Percentiles rank a stretch among this genome's conserved stretches.
These are phyloP conservation scores for Chaetomium cochliodes DNA, from an alignment of 495 filamentous ascomycete genomes.

Conservation along the genomic window DNA sequence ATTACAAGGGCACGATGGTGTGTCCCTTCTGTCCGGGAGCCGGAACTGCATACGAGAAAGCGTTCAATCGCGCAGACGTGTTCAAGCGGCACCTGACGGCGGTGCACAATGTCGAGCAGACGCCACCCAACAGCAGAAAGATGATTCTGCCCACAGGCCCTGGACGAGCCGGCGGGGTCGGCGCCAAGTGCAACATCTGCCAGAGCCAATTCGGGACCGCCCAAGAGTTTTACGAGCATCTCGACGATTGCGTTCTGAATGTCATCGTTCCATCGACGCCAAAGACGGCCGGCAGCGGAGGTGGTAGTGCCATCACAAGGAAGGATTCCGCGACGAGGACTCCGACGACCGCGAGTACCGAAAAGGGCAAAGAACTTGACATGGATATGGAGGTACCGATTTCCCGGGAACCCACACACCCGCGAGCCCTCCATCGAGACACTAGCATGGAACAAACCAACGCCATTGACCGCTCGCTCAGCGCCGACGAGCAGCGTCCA, in stretches of 20 bases:
- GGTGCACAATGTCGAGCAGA: conserved; percentile 93
- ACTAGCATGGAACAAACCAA: conserved; percentile 15
- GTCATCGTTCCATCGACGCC: conserved; percentile 87
- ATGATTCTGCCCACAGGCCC: conserved; percentile 31
- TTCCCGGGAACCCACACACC: conserved; percentile 11
- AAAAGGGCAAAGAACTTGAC: conserved; percentile 35
- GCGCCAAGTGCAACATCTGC: conserved; percentile 96
- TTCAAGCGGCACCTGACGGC: conserved; percentile 97
- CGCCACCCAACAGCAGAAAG: conserved; percentile 91
- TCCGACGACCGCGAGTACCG: conserved; percentile 32
- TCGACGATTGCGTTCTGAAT: conserved; percentile 95
- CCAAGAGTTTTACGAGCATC: conserved; percentile 97
- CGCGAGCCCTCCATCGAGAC: conserved; percentile 16
- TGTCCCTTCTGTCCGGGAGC: conserved; percentile 96
- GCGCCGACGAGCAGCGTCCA: not conserved
- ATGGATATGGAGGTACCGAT: conserved; percentile 20
- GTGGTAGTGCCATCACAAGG: conserved; percentile 28
- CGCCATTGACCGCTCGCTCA: conserved; percentile 1
- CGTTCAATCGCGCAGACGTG: conserved; percentile 97
- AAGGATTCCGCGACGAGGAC: conserved; percentile 36
- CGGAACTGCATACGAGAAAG: conserved; percentile 91
- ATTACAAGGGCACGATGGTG: conserved; percentile 99
- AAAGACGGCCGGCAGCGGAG: conserved; percentile 42
- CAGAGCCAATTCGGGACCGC: conserved; percentile 83
- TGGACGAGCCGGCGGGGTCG: conserved; percentile 51